A percentile compares a stretch with the other conserved stretches of the same genome.
Evolutionary conservation across 441 rosid species (phyloP).

Genomic region (Theobroma grandiflorum): DNA sequence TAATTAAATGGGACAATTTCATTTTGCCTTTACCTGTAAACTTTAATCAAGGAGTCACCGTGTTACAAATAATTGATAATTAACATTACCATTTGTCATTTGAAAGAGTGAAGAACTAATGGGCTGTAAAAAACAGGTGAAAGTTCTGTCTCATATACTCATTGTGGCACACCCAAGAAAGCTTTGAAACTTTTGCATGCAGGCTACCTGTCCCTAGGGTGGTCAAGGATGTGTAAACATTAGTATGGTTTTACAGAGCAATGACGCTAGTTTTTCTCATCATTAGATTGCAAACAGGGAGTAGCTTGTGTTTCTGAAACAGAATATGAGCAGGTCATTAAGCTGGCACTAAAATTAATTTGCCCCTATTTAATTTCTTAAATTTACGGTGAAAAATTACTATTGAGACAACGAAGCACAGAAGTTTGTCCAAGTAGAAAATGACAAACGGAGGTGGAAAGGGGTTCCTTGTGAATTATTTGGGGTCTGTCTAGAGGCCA

Average conservation of each 20-base stretch:
- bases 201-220: not conserved
- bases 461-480: not conserved
- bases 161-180: not conserved
- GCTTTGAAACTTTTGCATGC: not conserved
- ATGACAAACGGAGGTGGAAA: not conserved
- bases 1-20: not conserved
- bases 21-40: not conserved
- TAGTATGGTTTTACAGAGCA: not conserved
- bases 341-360: not conserved
- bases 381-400: not conserved
- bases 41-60: not conserved
- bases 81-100: not conserved
- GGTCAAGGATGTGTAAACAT: not conserved
- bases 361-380: not conserved
- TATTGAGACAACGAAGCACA: not conserved
- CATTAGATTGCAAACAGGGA: not conserved
- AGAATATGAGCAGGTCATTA: not conserved
- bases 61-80: not conserved
- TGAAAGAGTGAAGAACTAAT: not conserved
- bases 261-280: not conserved
- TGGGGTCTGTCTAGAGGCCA: not conserved
- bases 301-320: not conserved
- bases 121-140: no score
- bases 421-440: not conserved
- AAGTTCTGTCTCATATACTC: not conserved